Evolutionary conservation across 1,284 basidiomycete genomes (phyloP), one percentile per base, ranked within the genome.

Genomic region (Cutaneotrichosporon sp.): DNA sequence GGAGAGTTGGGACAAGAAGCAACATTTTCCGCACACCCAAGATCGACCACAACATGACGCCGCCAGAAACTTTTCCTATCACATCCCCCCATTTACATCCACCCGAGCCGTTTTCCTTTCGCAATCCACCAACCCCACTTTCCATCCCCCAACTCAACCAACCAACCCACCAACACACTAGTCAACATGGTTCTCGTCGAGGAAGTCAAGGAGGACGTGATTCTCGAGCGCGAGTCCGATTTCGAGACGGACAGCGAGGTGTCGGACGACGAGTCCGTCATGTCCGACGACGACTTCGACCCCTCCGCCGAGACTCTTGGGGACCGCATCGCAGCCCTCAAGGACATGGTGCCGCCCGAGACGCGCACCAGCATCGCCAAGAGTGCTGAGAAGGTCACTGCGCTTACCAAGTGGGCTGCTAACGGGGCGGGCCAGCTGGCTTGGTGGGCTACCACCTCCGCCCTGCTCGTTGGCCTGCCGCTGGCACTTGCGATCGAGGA

Each of bases 401-500:
- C 80, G 7, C 80, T 85, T 65, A 53, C 89, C 38, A 84, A 83
- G 64, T 76, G 75, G 72, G 62, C 66, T 3, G 55, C 65, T 22
- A 79, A 80, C 43, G 80, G 83, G 8, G 81, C 85, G 24, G 94
- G 96, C 17, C 91, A 88, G 70, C 76, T 93, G 66, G 87, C 91
- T 48, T 98, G 94, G 94, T 82, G 97, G 60, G 80, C 94, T 68
- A 94, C 90, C 53, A 98, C 94, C 16, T 90, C 86, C 43, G 91
- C 92, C 1, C 79, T 98, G 45, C 82, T 98, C 54, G 86, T 98
- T 46, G 96, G 90, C 7, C 80, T 98, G 45, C 94, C 94, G 25
- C 81, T 97, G 61, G 91, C 92, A 2, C 80, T 98, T 61, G 87
- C 86, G 52, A 81, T 97, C 60, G 94, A 98, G 76, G 94, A 96